Conservation (phyloP, 164 flowering plant genomes). For the Vitis rotundifolia region DNA sequence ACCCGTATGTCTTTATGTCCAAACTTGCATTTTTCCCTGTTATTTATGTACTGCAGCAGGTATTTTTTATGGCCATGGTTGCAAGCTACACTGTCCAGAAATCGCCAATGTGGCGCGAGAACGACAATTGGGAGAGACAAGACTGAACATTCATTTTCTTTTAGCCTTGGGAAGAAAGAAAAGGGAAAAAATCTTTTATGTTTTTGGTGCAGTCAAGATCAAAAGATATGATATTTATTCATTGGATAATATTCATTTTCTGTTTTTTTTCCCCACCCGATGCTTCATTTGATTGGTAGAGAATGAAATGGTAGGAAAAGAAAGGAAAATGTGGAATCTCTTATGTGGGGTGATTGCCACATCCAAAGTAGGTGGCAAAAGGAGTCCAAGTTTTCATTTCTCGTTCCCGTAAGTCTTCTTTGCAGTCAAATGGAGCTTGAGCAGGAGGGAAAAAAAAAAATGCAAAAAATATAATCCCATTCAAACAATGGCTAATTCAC, state of each 20-base stretch:
- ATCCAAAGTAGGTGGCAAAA: too few species aligned
- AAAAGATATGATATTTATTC: background rate
- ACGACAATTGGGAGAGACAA: slow-evolving; percentile 5
- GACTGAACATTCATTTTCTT: background rate
- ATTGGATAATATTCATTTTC: background rate
- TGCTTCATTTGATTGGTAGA: background rate
- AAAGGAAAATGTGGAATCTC: background rate
- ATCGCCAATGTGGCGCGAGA: slow-evolving; percentile 6
- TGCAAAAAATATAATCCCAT: too few species aligned
- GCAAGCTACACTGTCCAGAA: slow-evolving; percentile 4
- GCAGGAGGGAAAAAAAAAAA: background rate
- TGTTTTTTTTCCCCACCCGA: background rate
- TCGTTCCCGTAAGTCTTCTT: background rate
- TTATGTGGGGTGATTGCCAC: too few species aligned
- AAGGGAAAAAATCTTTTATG: background rate
- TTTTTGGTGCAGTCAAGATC: background rate
- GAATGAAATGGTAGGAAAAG: background rate
- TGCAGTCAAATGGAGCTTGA: slow-evolving; percentile 2
- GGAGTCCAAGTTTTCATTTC: slow-evolving; percentile 1
- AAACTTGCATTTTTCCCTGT: slow-evolving; percentile 7
- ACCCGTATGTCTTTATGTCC: slow-evolving; percentile 60
- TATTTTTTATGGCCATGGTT: slow-evolving; percentile 17
- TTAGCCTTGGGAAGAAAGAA: background rate
- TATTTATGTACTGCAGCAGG: slow-evolving; percentile 13
- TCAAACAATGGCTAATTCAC: too few species aligned